Conservation (phyloP, 2,329 filamentous ascomycete species). For the Aspergillus latus region DNA sequence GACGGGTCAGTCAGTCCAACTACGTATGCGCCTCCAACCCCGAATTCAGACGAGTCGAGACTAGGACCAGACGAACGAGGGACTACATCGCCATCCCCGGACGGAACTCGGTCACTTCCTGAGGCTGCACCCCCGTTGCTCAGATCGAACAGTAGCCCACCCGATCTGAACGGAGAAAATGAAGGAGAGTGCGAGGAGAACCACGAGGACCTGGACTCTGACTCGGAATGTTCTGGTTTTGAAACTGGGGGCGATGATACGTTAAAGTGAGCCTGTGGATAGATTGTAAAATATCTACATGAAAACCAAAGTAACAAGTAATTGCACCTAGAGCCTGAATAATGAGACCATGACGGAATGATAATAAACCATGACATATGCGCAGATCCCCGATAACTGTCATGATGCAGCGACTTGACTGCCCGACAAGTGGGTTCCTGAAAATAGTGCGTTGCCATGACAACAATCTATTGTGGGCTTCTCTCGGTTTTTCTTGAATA, state of each 20-base stretch:
- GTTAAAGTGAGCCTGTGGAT: neutral
- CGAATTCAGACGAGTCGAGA: conserved; percentile 32
- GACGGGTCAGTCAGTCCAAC: conserved; percentile 31
- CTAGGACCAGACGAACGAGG: conserved; percentile 21
- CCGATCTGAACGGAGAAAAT: conserved; percentile 24
- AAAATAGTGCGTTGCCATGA: conserved; percentile 33
- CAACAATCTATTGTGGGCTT: conserved; percentile 38
- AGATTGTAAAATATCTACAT: neutral
- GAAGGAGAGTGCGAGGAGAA: conserved; percentile 13
- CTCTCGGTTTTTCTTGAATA: conserved; percentile 24
- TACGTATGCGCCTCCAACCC: conserved; percentile 43
- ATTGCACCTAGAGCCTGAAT: neutral
- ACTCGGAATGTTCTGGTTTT: conserved; percentile 10
- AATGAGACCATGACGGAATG: conserved; percentile 10
- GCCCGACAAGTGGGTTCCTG: neutral
- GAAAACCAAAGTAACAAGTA: neutral
- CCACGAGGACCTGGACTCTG: neutral
- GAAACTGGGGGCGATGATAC: conserved; percentile 1
- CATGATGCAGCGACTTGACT: conserved; percentile 2
- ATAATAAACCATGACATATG: neutral
- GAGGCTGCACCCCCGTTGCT: conserved; percentile 25
- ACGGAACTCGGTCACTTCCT: conserved; percentile 22
- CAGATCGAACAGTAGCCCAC: conserved; percentile 35
- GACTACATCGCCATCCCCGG: conserved; percentile 8
- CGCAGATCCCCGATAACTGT: neutral